These are phyloP conservation scores for Termitomyces heimii DNA, from an alignment of 768 basidiomycete genomes.

Conservation along the genomic window DNA sequence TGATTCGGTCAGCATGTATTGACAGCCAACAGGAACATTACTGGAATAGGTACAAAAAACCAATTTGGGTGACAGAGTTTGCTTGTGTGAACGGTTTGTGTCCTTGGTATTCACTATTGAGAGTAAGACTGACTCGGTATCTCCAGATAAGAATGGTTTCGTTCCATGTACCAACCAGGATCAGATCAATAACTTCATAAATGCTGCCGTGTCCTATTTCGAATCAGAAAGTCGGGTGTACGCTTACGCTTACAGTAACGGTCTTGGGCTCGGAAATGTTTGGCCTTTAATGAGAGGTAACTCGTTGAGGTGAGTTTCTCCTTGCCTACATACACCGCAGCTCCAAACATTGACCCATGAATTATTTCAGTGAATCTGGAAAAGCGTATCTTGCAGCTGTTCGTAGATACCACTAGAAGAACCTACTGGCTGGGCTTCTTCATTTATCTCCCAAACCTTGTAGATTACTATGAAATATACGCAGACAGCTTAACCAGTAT, in stretches of 20 bases:
- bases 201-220: conserved; percentile 31
- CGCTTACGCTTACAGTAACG: conserved; percentile 45
- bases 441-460: neutral
- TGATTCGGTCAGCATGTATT: neutral
- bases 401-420: conserved; percentile 28
- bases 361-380: conserved; percentile 29
- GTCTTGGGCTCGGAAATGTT: conserved; percentile 36
- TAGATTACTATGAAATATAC: neutral
- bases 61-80: conserved; percentile 44
- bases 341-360: neutral
- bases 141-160: conserved; percentile 30
- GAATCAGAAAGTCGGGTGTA: conserved; percentile 28
- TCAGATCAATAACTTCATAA: conserved; percentile 37
- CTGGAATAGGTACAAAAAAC: conserved; percentile 33
- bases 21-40: conserved; percentile 32
- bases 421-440: neutral
- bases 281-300: conserved; percentile 37
- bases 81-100: conserved; percentile 38
- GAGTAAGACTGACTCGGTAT: neutral
- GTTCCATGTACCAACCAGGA: conserved; percentile 36
- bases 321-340: neutral
- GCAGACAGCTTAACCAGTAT: neutral
- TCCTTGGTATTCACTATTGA: neutral
- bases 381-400: conserved; percentile 34
- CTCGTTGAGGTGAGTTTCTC: conserved; percentile 27